phyloP scores from a whole-genome alignment of 495 filamentous ascomycete species.

The Collariella sp. region DNA sequence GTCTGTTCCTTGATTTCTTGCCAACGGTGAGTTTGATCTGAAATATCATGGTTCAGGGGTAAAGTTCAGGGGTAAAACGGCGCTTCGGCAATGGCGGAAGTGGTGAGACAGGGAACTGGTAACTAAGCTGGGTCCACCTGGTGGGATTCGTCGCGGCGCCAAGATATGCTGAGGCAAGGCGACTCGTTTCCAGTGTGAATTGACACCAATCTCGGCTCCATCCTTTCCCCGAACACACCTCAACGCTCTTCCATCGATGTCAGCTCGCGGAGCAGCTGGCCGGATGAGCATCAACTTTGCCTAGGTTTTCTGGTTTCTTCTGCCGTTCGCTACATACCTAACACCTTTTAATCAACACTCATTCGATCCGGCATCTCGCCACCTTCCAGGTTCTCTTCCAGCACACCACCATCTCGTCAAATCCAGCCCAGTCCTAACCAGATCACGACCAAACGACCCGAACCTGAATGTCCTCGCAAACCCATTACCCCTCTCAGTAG shows the following conservation, averaged over 20 bases:
- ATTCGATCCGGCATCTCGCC: slow-evolving; percentile 5
- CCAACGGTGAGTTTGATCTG: no score
- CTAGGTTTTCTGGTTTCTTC: slow-evolving; percentile 4
- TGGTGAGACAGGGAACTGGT: no score
- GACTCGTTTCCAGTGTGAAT: not conserved
- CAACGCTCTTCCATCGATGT: slow-evolving; percentile 14
- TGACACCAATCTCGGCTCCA: slow-evolving; percentile 7
- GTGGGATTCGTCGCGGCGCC: not conserved
- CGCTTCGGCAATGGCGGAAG: no score
- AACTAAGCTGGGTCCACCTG: no score
- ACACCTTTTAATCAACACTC: slow-evolving; percentile 12
- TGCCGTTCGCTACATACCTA: slow-evolving; percentile 9
- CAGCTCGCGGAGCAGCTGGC: slow-evolving; percentile 16
- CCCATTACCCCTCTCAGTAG: not conserved
- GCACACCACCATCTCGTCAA: not conserved
- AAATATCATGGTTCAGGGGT: no score
- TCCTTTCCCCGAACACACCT: not conserved
- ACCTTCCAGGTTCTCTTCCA: not conserved
- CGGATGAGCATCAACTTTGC: slow-evolving; percentile 22
- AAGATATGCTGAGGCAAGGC: not conserved
- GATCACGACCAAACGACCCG: not conserved
- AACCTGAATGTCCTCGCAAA: slow-evolving; percentile 17
- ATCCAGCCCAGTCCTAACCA: not conserved
- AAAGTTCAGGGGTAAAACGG: no score
- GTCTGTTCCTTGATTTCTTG: no score